phyloP scores from a whole-genome alignment of 73 alveolate genomes.

The Paramecium sonneborni region DNA sequence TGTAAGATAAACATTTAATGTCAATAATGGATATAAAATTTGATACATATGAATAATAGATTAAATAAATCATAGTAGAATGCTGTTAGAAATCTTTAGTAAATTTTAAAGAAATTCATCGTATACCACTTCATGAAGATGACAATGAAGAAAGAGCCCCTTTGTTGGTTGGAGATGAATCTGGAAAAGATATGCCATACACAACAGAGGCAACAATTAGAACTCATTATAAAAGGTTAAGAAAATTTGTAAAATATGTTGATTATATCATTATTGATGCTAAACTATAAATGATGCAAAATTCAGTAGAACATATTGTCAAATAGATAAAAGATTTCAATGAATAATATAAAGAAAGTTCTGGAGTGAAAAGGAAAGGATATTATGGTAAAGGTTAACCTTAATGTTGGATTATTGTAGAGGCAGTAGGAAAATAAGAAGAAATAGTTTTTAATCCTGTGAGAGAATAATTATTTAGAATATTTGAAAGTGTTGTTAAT shows the following conservation, averaged over 20 bases:
- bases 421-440: constrained; percentile 4
- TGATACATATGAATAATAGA: constrained; percentile 69
- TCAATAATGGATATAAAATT: constrained; percentile 67
- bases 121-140: constrained; percentile 77
- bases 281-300: constrained; percentile 69
- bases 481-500: constrained; percentile 42
- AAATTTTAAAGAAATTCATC: constrained; percentile 80
- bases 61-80: constrained; percentile 69
- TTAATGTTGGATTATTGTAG: constrained; percentile 65
- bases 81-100: constrained; percentile 81
- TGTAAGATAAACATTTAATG: constrained; percentile 69
- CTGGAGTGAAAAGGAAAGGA: constrained; percentile 40
- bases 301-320: constrained; percentile 32
- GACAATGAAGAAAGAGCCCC: constrained; percentile 80
- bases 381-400: constrained; percentile 68
- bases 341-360: not conserved
- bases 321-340: not conserved
- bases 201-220: constrained; percentile 97
- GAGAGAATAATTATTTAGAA: constrained; percentile 21
- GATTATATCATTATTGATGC: constrained; percentile 93
- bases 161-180: constrained; percentile 87
- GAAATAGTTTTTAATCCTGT: constrained; percentile 36
- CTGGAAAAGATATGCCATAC: constrained; percentile 89
- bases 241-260: constrained; percentile 88
- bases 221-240: constrained; percentile 92